phyloP scores from a whole-genome alignment of 1,284 basidiomycete genomes.

The Serendipita sp. region DNA sequence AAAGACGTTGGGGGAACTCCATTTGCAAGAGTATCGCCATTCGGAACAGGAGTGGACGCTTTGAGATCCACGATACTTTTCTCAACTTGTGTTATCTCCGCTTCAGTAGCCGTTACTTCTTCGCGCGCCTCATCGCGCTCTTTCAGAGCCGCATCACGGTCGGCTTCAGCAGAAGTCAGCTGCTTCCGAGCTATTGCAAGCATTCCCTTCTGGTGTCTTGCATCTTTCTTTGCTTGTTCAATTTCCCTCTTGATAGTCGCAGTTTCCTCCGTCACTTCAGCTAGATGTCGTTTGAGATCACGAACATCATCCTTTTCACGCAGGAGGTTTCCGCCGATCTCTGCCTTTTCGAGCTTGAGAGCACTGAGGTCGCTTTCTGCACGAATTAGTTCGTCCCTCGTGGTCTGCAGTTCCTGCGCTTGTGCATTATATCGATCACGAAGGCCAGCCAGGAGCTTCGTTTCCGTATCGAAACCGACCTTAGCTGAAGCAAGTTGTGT shows the following conservation, averaged over 20 bases:
- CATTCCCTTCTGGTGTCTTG: constrained; percentile 89
- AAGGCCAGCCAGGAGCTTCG: constrained; percentile 56
- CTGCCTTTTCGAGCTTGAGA: constrained; percentile 77
- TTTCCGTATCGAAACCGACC: constrained; percentile 76
- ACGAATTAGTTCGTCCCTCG: constrained; percentile 70
- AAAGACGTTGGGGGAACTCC: constrained; percentile 6
- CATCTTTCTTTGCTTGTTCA: constrained; percentile 86
- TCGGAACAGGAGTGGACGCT: background rate
- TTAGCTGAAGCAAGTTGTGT: constrained; percentile 64
- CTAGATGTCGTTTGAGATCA: constrained; percentile 71
- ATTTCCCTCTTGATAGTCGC: constrained; percentile 58
- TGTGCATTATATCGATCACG: constrained; percentile 63
- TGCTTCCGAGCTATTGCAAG: constrained; percentile 93
- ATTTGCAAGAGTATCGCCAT: constrained; percentile 10
- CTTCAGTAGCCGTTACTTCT: constrained; percentile 37
- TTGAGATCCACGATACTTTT: constrained; percentile 30
- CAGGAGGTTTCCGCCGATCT: constrained; percentile 77
- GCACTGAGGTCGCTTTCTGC: constrained; percentile 89
- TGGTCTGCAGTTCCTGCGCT: constrained; percentile 57
- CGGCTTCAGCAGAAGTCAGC: constrained; percentile 69
- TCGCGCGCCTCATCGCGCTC: constrained; percentile 53
- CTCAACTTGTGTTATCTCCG: constrained; percentile 46
- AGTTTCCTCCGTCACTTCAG: constrained; percentile 66
- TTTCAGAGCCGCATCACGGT: constrained; percentile 54
- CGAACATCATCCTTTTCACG: constrained; percentile 92